Conservation (phyloP, 2,329 filamentous ascomycete genomes). For the Ceratocystis cacaofunesta region DNA sequence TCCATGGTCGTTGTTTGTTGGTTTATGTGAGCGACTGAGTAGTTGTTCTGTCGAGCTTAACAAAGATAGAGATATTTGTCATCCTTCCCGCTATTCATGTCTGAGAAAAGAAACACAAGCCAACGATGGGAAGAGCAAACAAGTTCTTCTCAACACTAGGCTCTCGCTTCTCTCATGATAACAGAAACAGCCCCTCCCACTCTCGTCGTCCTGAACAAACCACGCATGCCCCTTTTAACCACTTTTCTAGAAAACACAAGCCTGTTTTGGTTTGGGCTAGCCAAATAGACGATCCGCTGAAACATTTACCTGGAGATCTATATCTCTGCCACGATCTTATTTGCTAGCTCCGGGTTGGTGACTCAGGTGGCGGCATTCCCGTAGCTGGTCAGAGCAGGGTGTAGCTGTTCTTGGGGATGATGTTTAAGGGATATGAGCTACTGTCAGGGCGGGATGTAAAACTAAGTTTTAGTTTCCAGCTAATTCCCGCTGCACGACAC, state of each 20-base stretch:
- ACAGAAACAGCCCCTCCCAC: not conserved
- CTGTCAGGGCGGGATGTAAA: not conserved
- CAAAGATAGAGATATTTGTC: too few relatives aligned
- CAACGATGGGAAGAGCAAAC: not conserved
- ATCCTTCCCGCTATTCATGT: not conserved
- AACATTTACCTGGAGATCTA: not conserved
- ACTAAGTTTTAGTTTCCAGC: conserved; percentile 24
- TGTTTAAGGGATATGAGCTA: not conserved
- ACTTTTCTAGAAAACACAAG: not conserved
- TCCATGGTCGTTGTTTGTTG: not conserved
- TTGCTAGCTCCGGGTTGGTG: too few relatives aligned
- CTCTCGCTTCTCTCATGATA: not conserved
- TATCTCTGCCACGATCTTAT: not conserved
- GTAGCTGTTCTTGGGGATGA: not conserved
- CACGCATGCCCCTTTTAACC: not conserved
- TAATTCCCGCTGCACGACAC: conserved; percentile 37
- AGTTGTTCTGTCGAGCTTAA: too few relatives aligned
- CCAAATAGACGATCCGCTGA: not conserved
- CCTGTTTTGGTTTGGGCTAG: not conserved
- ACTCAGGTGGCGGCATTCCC: not conserved
- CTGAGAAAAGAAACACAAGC: not conserved
- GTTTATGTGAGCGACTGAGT: not conserved
- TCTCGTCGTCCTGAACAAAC: not conserved
- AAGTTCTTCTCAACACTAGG: not conserved
- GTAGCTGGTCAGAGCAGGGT: not conserved